phyloP scores from a whole-genome alignment of 2,329 filamentous ascomycete species.

The Colletotrichum tanaceti region DNA sequence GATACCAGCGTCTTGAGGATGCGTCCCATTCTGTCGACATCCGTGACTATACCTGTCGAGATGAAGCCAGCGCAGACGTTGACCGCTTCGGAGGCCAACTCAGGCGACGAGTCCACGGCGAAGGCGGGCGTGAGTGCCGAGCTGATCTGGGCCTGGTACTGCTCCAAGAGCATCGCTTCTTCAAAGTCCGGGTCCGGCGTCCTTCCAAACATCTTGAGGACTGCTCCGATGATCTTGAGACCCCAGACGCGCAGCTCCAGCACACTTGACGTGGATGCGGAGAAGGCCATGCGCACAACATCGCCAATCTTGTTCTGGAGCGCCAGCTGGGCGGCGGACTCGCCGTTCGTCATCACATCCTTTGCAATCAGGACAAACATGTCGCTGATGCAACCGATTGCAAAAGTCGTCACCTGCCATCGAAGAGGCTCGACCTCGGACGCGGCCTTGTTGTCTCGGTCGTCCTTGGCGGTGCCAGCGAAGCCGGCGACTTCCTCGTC shows the following conservation, averaged over 20 bases:
- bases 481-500: slow-evolving; percentile 98
- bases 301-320: slow-evolving; percentile 89
- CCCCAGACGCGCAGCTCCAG: slow-evolving; percentile 91
- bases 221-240: slow-evolving; percentile 90
- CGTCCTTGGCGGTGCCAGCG: slow-evolving; percentile 70
- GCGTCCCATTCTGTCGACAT: slow-evolving; percentile 97
- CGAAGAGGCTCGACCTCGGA: slow-evolving; percentile 87
- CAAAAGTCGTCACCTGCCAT: slow-evolving; percentile 96
- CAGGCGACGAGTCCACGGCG: slow-evolving; percentile 93
- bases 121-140: slow-evolving; percentile 97
- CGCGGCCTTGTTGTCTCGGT: slow-evolving; percentile 59
- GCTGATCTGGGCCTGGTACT: slow-evolving; percentile 98
- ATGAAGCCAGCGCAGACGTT: slow-evolving; percentile 99
- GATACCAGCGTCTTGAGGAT: slow-evolving; percentile 94
- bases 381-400: slow-evolving; percentile 88
- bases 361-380: slow-evolving; percentile 83
- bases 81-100: slow-evolving; percentile 93
- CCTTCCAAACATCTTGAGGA: slow-evolving; percentile 95
- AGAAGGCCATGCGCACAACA: slow-evolving; percentile 96
- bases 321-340: slow-evolving; percentile 80
- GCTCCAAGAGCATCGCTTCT: slow-evolving; percentile 95
- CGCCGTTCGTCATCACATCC: slow-evolving; percentile 80
- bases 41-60: slow-evolving; percentile 95
- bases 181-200: slow-evolving; percentile 96
- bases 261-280: slow-evolving; percentile 93